A percentile compares a stretch with the other conserved stretches of the same genome.
Conservation (phyloP, 768 basidiomycete genomes). For the Pleurotus eryngii region DNA sequence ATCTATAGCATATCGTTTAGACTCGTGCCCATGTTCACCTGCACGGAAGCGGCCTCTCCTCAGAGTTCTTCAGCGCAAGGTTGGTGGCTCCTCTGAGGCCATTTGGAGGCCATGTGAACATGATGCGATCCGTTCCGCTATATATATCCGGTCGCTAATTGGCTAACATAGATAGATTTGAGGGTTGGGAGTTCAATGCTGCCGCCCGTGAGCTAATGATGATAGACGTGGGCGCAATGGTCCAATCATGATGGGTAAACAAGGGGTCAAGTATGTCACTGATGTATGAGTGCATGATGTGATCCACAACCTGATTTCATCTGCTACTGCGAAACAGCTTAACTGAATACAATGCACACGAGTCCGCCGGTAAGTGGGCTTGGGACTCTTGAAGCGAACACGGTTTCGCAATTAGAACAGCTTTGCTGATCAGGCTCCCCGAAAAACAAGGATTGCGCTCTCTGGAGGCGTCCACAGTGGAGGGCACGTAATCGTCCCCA, state of each 20-base stretch:
- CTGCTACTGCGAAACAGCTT: too few relatives aligned
- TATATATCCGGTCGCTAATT: background rate
- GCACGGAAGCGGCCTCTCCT: background rate
- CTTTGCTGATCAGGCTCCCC: too few relatives aligned
- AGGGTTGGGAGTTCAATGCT: background rate
- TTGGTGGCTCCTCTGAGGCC: background rate
- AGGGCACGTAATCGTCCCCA: too few relatives aligned
- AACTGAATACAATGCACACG: too few relatives aligned
- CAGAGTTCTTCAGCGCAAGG: background rate
- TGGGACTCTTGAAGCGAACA: too few relatives aligned
- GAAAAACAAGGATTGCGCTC: too few relatives aligned
- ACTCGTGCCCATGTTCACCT: background rate
- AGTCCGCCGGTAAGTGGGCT: too few relatives aligned
- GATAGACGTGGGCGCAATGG: background rate
- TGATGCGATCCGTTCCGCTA: background rate
- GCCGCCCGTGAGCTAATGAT: background rate
- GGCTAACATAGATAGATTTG: background rate
- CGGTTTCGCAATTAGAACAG: too few relatives aligned
- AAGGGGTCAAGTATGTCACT: too few relatives aligned
- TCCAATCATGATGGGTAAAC: background rate
- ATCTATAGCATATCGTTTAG: background rate
- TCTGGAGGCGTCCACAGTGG: too few relatives aligned
- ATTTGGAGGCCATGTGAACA: background rate
- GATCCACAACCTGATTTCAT: background rate
- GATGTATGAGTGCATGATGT: background rate